Conservation (phyloP, 2,329 filamentous ascomycete genomes). For the Neurospora sp. region DNA sequence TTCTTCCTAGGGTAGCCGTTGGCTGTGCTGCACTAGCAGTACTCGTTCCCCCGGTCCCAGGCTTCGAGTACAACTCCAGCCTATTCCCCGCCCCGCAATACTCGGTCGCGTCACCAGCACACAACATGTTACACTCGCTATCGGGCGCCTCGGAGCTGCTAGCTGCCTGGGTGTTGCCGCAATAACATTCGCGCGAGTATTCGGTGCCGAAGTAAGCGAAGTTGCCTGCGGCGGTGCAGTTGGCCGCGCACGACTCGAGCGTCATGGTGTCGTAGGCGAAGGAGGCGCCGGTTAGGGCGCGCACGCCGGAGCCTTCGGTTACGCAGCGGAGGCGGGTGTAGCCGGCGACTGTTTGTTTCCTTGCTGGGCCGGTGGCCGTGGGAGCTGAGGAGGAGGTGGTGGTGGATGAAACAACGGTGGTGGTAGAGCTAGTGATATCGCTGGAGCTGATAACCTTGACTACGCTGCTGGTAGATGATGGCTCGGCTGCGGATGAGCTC, state of each 20-base stretch:
- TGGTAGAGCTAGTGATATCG: background rate
- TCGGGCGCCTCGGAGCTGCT: slow-evolving; percentile 23
- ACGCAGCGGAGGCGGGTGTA: slow-evolving; percentile 38
- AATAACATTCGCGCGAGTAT: slow-evolving; percentile 43
- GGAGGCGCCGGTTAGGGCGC: slow-evolving; percentile 32
- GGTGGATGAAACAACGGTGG: slow-evolving; percentile 10
- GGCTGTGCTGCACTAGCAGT: slow-evolving; percentile 19
- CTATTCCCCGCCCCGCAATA: slow-evolving; percentile 29
- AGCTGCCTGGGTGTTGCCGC: slow-evolving; percentile 31
- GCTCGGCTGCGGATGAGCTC: slow-evolving; percentile 4
- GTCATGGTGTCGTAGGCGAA: slow-evolving; percentile 40
- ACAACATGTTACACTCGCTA: slow-evolving; percentile 28
- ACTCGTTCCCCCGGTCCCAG: slow-evolving; percentile 5
- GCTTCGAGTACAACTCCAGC: slow-evolving; percentile 20
- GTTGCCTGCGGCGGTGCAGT: slow-evolving; percentile 26
- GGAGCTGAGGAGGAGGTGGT: slow-evolving; percentile 15
- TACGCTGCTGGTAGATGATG: background rate
- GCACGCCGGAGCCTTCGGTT: slow-evolving; percentile 32
- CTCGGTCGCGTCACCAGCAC: slow-evolving; percentile 25
- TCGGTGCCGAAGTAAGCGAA: slow-evolving; percentile 41
- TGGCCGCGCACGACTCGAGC: slow-evolving; percentile 34
- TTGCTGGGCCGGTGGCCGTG: slow-evolving; percentile 22
- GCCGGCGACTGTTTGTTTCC: slow-evolving; percentile 30
- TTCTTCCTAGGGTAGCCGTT: slow-evolving; percentile 24
- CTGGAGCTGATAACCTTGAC: slow-evolving; percentile 8